phyloP scores from a whole-genome alignment of 2,329 filamentous ascomycete genomes.

The Phialocephala sp. region DNA sequence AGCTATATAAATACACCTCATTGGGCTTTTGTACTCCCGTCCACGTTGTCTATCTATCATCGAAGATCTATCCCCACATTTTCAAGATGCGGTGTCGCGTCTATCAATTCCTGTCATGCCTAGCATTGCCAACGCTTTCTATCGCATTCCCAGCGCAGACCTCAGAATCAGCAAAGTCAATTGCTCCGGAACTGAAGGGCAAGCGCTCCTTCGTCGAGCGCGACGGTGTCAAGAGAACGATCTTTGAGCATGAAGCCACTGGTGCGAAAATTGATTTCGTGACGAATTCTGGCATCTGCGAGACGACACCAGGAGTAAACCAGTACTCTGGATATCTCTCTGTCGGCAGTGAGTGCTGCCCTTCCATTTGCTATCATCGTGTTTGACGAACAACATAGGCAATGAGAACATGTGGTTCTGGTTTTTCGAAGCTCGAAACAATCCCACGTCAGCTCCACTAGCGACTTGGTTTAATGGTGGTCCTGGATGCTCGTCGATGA shows the following conservation, averaged over 20 bases:
- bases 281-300: constrained; percentile 57
- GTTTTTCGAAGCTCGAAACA: constrained; percentile 65
- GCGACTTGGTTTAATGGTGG: constrained; percentile 54
- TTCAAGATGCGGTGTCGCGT: constrained; percentile 8
- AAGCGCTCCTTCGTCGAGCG: constrained; percentile 44
- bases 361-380: constrained; percentile 35
- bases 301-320: constrained; percentile 56
- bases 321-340: constrained; percentile 58
- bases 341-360: constrained; percentile 44
- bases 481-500: constrained; percentile 58
- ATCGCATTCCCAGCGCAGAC: constrained; percentile 27
- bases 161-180: constrained; percentile 9
- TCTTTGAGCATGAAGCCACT: constrained; percentile 56
- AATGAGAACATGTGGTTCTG: constrained; percentile 44
- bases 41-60: neutral
- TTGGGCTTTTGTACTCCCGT: neutral
- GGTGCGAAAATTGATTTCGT: constrained; percentile 53
- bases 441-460: constrained; percentile 51
- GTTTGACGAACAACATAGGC: constrained; percentile 21
- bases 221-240: constrained; percentile 49
- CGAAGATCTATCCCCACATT: neutral
- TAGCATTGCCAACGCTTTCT: constrained; percentile 24
- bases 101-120: constrained; percentile 17
- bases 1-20: constrained; percentile 7
- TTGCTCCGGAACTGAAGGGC: constrained; percentile 31